phyloP scores from a whole-genome alignment of 345 rosid species.

The Atalantia buxifolia region DNA sequence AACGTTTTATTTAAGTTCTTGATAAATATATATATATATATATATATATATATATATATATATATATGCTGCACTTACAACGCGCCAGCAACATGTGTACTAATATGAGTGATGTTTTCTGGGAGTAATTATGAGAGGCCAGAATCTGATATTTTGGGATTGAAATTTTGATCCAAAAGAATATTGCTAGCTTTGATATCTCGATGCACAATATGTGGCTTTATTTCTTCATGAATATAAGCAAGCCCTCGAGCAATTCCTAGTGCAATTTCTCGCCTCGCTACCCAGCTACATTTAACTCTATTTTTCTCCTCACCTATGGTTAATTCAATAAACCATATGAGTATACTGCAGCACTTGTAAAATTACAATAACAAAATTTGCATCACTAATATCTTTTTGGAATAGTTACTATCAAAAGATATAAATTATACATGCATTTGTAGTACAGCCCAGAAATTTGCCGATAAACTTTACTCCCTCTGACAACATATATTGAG shows the following conservation, averaged over 20 bases:
- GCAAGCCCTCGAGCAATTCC: constrained; percentile 40
- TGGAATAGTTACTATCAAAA: too few relatives aligned
- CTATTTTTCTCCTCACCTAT: constrained; percentile 23
- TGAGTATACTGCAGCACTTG: not conserved
- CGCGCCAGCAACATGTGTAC: constrained; percentile 36
- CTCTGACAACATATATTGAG: too few relatives aligned
- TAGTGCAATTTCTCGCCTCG: constrained; percentile 18
- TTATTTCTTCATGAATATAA: constrained; percentile 35
- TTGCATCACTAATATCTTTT: too few relatives aligned
- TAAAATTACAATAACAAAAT: too few relatives aligned
- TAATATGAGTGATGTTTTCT: constrained; percentile 21
- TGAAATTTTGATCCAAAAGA: constrained; percentile 33
- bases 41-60: too few relatives aligned
- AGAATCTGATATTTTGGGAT: constrained; percentile 41
- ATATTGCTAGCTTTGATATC: constrained; percentile 45
- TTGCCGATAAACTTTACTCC: too few relatives aligned
- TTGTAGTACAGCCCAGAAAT: too few relatives aligned
- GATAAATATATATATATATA: too few relatives aligned
- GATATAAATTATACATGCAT: too few relatives aligned
- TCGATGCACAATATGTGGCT: constrained; percentile 38
- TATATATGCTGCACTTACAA: constrained; percentile 26
- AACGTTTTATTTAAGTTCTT: too few relatives aligned
- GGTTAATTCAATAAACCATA: not conserved
- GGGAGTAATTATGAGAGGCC: constrained; percentile 34
- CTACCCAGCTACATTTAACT: constrained; percentile 26